Base-by-base conservation (phyloP, 2,329 filamentous ascomycete species). In the Colletotrichum ledebouriae region DNA sequence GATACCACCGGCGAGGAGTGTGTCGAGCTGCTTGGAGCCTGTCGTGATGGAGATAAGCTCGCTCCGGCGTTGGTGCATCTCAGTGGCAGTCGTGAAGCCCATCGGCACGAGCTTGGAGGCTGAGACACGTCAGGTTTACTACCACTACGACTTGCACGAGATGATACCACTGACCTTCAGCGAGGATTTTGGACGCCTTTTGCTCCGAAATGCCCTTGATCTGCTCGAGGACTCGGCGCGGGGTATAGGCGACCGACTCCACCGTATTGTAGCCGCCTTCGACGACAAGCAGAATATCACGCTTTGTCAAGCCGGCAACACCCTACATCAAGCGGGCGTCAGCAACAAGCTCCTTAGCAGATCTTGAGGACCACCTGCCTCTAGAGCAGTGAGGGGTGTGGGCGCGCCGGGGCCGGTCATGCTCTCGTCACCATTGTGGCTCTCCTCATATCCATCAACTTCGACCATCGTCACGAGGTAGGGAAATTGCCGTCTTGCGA, bases 161-260 rank as follows among this genome's bases (percentile, higher is more conserved):
- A 74, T 49, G 71, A 67, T 1, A 58, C 58, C 55, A 49, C 81
- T 72, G 79, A 95, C 94, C 94, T 85, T 98, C 96, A 13, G 89
- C 89, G 33, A 99, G 84, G 46, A 99, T 90, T 77, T 98, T 98
- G 39, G 89, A 90, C 2, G 97, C 96, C 78, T 99, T 99, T 76
- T 97, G 92, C 81, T 98, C 95, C 1, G 96, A 99, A 39, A 99
- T 97, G 65, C 96, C 96, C 79, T 98, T 99, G 80, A 99, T 95
- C 78, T 97, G 94, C 79, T 99, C 95, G 17, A 99, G 83, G 64
- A 91, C 84, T 75, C 95, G 89, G 60, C 87, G 92, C 77, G 96
- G 89, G 3, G 89, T 98, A 78, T 99, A 99, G 57, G 96, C 96
- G 69, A 99, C 92, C 2, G 94, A 91, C 80, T 99, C 96, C 42